phyloP scores from a whole-genome alignment of 2,329 filamentous ascomycete genomes.

The Arachnopeziza araneosa region DNA sequence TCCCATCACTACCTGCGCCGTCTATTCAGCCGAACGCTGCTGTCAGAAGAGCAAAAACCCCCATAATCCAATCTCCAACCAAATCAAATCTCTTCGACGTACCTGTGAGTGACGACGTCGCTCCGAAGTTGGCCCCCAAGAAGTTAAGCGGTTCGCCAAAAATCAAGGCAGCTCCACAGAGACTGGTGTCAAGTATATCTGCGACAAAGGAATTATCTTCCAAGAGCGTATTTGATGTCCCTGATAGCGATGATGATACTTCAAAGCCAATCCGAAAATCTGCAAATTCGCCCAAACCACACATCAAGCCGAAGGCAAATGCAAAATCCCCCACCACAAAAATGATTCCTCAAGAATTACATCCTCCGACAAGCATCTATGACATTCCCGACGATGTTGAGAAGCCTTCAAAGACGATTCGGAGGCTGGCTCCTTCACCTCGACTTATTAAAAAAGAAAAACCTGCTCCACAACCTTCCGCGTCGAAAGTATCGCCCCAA shows the following conservation, averaged over 20 bases:
- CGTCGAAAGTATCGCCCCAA: background rate
- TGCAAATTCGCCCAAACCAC: background rate
- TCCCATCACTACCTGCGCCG: conserved; percentile 2
- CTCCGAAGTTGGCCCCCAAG: background rate
- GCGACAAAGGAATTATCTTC: background rate
- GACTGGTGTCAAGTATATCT: background rate
- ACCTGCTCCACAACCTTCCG: background rate
- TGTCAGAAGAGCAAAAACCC: conserved; percentile 5
- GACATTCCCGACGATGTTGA: conserved; percentile 8
- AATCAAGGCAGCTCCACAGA: background rate
- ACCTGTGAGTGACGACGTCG: conserved; percentile 18
- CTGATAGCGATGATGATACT: background rate
- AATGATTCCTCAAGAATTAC: background rate
- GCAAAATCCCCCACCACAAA: background rate
- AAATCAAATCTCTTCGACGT: conserved; percentile 8
- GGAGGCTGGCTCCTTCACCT: conserved; percentile 1
- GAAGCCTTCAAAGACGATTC: background rate
- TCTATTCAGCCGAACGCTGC: conserved; percentile 7
- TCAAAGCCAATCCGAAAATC: background rate
- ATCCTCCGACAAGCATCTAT: conserved; percentile 2
- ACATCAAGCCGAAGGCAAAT: background rate
- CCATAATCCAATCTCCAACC: conserved; percentile 2
- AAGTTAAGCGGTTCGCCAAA: background rate
- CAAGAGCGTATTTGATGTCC: background rate
- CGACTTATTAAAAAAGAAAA: background rate